phyloP scores from a whole-genome alignment of 2,329 filamentous ascomycete species.

The Arthrobotrys sphaeroides region DNA sequence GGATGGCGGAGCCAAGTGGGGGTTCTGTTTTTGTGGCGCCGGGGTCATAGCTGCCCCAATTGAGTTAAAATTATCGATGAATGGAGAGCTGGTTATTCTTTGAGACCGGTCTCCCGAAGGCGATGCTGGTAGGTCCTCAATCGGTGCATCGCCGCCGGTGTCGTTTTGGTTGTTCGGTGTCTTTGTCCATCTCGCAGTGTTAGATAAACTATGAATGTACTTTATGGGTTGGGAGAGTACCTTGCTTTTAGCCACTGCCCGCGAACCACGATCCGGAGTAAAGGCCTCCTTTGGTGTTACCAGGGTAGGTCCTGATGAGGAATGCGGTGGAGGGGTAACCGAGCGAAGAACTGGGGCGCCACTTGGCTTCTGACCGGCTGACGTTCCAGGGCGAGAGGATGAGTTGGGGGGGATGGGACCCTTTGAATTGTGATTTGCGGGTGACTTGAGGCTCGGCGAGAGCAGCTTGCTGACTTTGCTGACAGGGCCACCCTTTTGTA shows the following conservation, averaged over 20 bases:
- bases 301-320: slow-evolving; percentile 61
- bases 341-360: slow-evolving; percentile 29
- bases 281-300: slow-evolving; percentile 65
- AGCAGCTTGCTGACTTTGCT: slow-evolving; percentile 50
- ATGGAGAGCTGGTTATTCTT: slow-evolving; percentile 35
- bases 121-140: slow-evolving; percentile 49
- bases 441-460: slow-evolving; percentile 52
- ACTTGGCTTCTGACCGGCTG: slow-evolving; percentile 36
- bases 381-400: slow-evolving; percentile 56
- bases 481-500: slow-evolving; percentile 55
- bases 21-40: slow-evolving; percentile 76
- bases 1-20: slow-evolving; percentile 79
- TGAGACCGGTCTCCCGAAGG: slow-evolving; percentile 39
- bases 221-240: slow-evolving; percentile 41
- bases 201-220: slow-evolving; percentile 52
- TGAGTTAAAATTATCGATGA: slow-evolving; percentile 51
- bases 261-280: slow-evolving; percentile 67
- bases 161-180: slow-evolving; percentile 54
- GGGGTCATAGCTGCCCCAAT: slow-evolving; percentile 68
- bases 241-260: slow-evolving; percentile 55
- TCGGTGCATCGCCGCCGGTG: slow-evolving; percentile 1
- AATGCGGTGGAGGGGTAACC: slow-evolving; percentile 61
- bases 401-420: slow-evolving; percentile 5
- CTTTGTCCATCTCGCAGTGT: slow-evolving; percentile 57
- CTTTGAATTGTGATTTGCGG: slow-evolving; percentile 2